phyloP scores from a whole-genome alignment of 495 filamentous ascomycete genomes.

The Platismatia glauca region DNA sequence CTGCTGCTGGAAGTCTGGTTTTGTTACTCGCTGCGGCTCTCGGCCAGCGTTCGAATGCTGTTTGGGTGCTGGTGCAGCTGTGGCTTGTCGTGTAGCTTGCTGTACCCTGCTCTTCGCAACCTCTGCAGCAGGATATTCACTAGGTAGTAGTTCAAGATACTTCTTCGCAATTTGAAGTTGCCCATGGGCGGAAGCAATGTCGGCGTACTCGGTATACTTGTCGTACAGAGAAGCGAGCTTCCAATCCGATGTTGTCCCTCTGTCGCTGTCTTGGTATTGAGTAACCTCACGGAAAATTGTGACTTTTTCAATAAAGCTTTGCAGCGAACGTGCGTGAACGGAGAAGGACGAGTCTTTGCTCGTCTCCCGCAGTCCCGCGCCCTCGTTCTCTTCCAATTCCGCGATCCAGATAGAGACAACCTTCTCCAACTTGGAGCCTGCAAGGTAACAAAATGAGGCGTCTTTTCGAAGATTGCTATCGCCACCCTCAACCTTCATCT shows the following conservation, averaged over 20 bases:
- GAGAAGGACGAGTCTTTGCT: constrained; percentile 75
- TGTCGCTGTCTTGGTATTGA: constrained; percentile 78
- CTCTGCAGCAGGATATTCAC: constrained; percentile 79
- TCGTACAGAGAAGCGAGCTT: constrained; percentile 82
- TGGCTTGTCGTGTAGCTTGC: constrained; percentile 67
- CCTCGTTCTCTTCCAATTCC: constrained; percentile 75
- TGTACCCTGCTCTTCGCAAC: constrained; percentile 79
- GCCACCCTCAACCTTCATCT: constrained; percentile 36
- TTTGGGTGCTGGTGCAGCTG: constrained; percentile 33
- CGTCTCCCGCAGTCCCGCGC: constrained; percentile 57
- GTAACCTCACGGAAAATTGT: constrained; percentile 92
- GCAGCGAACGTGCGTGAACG: constrained; percentile 78
- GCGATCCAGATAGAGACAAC: constrained; percentile 88
- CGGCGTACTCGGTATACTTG: constrained; percentile 94
- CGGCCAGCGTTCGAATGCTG: constrained; percentile 26
- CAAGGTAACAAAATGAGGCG: constrained; percentile 90
- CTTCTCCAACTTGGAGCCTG: constrained; percentile 94
- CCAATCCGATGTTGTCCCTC: constrained; percentile 64
- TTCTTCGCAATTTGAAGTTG: constrained; percentile 77
- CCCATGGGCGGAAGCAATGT: constrained; percentile 86
- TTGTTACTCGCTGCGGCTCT: constrained; percentile 22
- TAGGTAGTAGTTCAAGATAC: constrained; percentile 83
- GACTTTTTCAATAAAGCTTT: constrained; percentile 95
- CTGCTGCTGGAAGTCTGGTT: constrained; percentile 24
- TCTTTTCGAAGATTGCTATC: constrained; percentile 61